A percentile compares a stretch with the other conserved stretches of the same genome.
Evolutionary conservation across 768 basidiomycete species (phyloP).

Genomic region (Rhizopogon sp.): DNA sequence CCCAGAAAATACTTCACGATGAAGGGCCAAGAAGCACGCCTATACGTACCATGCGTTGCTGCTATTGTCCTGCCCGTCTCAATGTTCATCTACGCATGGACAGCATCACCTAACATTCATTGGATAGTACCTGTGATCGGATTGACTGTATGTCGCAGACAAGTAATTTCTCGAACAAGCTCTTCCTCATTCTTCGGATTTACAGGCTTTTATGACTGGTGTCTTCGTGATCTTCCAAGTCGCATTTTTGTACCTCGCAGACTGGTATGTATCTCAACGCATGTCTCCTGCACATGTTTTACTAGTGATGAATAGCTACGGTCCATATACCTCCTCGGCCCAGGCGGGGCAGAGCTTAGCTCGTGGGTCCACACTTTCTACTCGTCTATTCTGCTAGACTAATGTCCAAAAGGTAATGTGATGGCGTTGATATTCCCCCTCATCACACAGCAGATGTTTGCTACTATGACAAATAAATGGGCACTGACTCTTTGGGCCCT

Average conservation of each 20-base stretch:
- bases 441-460: conserved; percentile 43
- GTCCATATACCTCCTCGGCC: conserved; percentile 47
- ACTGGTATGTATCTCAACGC: conserved; percentile 33
- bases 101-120: conserved; percentile 46
- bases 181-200: conserved; percentile 1
- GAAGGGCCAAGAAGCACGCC: conserved; percentile 50
- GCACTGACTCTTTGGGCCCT: conserved; percentile 37
- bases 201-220: conserved; percentile 34
- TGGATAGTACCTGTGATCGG: conserved; percentile 46
- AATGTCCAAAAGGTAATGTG: conserved; percentile 27
- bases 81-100: conserved; percentile 72
- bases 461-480: conserved; percentile 43
- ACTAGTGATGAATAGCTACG: conserved; percentile 26
- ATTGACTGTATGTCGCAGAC: conserved; percentile 13
- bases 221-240: conserved; percentile 40
- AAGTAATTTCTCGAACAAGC: background rate
- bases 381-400: background rate
- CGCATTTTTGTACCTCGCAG: conserved; percentile 45
- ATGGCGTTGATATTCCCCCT: conserved; percentile 43
- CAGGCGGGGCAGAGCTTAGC: conserved; percentile 47
- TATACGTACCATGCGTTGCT: conserved; percentile 50
- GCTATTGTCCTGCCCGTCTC: conserved; percentile 48
- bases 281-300: background rate
- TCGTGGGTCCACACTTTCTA: conserved; percentile 24
- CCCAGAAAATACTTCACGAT: conserved; percentile 13